These are phyloP conservation scores for Poa pratensis DNA, from an alignment of 176 grass and related monocot species.

Conservation along the genomic window DNA sequence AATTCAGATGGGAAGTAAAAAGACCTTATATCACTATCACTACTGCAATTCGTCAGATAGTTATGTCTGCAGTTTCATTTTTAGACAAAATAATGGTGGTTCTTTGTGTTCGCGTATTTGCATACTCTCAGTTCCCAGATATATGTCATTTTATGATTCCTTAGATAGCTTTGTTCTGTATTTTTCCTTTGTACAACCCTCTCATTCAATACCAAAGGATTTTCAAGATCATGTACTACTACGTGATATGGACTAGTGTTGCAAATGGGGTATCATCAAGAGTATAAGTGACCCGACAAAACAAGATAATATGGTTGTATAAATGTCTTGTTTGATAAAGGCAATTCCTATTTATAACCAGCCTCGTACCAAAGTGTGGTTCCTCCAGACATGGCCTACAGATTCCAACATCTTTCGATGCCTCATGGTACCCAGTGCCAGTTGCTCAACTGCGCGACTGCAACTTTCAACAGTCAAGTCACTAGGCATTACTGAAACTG, in stretches of 20 bases:
- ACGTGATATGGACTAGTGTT: too few relatives aligned
- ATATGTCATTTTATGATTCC: background rate
- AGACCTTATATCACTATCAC: background rate
- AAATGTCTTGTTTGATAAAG: too few relatives aligned
- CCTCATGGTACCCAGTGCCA: background rate
- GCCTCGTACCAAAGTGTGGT: background rate
- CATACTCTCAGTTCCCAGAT: background rate
- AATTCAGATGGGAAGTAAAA: slow-evolving; percentile 18
- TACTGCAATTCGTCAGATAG: background rate
- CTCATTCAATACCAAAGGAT: background rate
- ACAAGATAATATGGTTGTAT: too few relatives aligned
- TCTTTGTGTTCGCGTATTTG: background rate
- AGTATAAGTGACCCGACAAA: too few relatives aligned
- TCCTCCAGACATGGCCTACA: background rate
- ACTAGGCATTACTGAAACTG: background rate
- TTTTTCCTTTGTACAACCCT: background rate
- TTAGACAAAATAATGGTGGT: background rate
- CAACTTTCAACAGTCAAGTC: background rate
- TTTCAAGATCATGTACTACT: background rate
- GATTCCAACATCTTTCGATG: background rate
- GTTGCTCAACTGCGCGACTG: background rate
- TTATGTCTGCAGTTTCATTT: background rate
- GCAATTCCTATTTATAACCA: background rate
- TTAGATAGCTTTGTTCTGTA: background rate
- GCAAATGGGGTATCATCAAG: background rate